Evolutionary conservation across 2,329 filamentous ascomycete genomes (phyloP).

Genomic region (Taxawa tesnikishii): DNA sequence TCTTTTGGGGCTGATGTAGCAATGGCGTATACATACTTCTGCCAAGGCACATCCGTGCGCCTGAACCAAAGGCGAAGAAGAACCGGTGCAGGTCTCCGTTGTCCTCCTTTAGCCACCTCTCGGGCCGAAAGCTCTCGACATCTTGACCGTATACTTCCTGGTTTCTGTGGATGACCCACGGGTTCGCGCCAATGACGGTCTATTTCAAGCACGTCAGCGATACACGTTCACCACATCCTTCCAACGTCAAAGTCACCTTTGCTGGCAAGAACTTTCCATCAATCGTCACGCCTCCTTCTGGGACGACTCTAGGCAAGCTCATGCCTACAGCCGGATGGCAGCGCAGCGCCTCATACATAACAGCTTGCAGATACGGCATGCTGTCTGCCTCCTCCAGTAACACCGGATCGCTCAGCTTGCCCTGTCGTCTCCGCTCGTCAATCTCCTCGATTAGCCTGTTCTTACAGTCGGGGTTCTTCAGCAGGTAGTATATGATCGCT

Average conservation of each 20-base stretch:
- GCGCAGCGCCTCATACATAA: constrained; percentile 31
- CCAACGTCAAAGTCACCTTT: constrained; percentile 6
- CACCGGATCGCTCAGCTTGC: constrained; percentile 17
- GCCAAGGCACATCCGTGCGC: constrained; percentile 16
- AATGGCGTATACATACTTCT: constrained; percentile 5
- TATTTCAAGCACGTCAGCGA: constrained; percentile 1
- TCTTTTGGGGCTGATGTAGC: neutral
- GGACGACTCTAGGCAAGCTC: constrained; percentile 25
- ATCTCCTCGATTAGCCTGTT: constrained; percentile 22
- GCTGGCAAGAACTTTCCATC: constrained; percentile 20
- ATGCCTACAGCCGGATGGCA: constrained; percentile 30
- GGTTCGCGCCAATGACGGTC: constrained; percentile 18
- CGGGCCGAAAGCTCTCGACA: constrained; percentile 21
- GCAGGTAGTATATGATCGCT: constrained; percentile 25
- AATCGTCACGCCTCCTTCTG: constrained; percentile 23
- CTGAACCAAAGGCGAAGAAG: constrained; percentile 23
- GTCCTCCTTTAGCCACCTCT: constrained; percentile 20
- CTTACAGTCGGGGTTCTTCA: constrained; percentile 19
- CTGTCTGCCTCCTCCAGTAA: constrained; percentile 19
- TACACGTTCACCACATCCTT: neutral
- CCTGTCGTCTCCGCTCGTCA: constrained; percentile 12
- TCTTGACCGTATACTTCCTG: constrained; percentile 17
- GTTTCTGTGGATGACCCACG: constrained; percentile 21
- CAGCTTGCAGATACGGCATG: constrained; percentile 29
- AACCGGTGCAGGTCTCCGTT: constrained; percentile 14